Evolutionary conservation across 306 rosid genomes (phyloP).

Genomic region (Ochetophila trinervis): DNA sequence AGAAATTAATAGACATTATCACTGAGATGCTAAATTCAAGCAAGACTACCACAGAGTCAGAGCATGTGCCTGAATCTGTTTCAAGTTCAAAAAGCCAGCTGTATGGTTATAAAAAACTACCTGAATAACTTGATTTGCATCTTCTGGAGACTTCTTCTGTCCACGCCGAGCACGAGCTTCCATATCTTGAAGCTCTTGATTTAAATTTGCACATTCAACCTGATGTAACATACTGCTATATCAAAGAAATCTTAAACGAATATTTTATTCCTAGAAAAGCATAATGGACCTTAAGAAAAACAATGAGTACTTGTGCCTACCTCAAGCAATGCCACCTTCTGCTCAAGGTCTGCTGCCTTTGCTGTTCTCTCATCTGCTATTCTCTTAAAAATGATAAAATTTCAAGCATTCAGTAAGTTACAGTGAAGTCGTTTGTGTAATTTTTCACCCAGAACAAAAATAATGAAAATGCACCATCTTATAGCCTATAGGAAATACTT

Average conservation of each 20-base stretch:
- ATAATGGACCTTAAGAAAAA: conserved; percentile 7
- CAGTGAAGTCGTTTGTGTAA: conserved; percentile 7
- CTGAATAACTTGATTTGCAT: conserved; percentile 90
- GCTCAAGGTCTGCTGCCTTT: conserved; percentile 93
- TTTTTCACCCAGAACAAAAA: conserved; percentile 1
- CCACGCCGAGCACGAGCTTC: conserved; percentile 84
- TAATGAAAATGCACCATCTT: background rate
- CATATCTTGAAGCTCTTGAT: conserved; percentile 97
- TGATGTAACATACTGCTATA: conserved; percentile 30
- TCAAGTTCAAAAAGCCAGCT: background rate
- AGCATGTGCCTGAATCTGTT: background rate
- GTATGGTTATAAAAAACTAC: conserved; percentile 29
- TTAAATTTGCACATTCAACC: conserved; percentile 94
- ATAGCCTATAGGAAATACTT: background rate
- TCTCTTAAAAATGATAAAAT: conserved; percentile 49
- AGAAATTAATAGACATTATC: conserved; percentile 1
- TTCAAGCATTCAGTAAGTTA: conserved; percentile 22
- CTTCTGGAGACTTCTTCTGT: conserved; percentile 86
- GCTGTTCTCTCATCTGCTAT: conserved; percentile 88
- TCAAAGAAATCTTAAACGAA: conserved; percentile 12
- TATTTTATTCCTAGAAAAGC: conserved; percentile 9
- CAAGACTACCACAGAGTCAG: background rate
- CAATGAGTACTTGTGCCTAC: conserved; percentile 36
- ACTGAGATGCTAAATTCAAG: background rate
- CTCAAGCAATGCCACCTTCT: conserved; percentile 95